Conservation (phyloP, 177 flowering plant species). For the Vitis hybrid region DNA sequence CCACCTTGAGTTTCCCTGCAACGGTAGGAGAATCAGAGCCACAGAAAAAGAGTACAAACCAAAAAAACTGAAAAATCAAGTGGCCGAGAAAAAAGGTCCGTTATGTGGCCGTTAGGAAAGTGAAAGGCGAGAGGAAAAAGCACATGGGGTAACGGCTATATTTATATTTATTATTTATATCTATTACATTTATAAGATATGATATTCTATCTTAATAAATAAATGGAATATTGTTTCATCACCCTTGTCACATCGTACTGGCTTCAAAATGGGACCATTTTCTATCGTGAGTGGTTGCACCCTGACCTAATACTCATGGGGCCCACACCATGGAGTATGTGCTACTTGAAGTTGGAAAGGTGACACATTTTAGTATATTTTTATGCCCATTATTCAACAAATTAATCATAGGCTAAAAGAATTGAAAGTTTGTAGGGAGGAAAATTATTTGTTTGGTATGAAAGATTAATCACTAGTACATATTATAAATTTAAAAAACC, state of each 20-base stretch:
- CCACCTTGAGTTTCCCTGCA: not conserved
- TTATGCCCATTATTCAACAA: too few relatives aligned
- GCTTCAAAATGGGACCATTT: not conserved
- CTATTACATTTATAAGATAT: too few relatives aligned
- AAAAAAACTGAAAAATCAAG: conserved; percentile 1
- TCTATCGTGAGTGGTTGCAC: not conserved
- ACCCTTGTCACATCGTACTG: conserved; percentile 3
- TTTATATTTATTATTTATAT: not conserved
- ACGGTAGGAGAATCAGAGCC: not conserved
- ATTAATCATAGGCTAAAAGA: too few relatives aligned
- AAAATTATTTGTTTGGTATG: too few relatives aligned
- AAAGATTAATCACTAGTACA: too few relatives aligned
- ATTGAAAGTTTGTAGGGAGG: too few relatives aligned
- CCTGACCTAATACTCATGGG: not conserved
- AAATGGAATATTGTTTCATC: not conserved
- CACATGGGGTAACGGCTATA: conserved; percentile 19
- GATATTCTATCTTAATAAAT: not conserved
- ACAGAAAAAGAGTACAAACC: not conserved
- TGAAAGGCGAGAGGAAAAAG: conserved; percentile 15
- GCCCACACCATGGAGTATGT: not conserved
- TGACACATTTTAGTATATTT: too few relatives aligned
- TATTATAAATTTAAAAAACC: too few relatives aligned
- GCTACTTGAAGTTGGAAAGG: too few relatives aligned
- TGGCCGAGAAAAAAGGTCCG: conserved; percentile 15
- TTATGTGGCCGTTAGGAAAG: conserved; percentile 40